Percentiles rank a stretch among this genome's conserved stretches.
phyloP scores from a whole-genome alignment of 2,329 filamentous ascomycete genomes.

The Fusarium sp. region DNA sequence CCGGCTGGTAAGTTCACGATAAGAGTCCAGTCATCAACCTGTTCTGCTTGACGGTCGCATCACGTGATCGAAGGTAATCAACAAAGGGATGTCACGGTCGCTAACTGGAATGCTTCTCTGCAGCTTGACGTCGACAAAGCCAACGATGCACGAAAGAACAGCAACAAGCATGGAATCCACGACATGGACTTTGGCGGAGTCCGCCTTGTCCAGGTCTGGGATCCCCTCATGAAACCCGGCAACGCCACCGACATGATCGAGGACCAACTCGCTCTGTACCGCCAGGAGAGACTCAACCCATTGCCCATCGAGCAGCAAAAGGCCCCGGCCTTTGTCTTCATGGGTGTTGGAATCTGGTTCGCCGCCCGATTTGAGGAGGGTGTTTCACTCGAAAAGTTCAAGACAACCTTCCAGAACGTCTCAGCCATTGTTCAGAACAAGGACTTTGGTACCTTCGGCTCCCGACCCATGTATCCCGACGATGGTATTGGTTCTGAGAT shows the following conservation, averaged over 20 bases:
- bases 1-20: conserved; percentile 41
- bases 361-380: conserved; percentile 34
- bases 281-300: conserved; percentile 26
- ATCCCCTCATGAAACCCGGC: conserved; percentile 68
- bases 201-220: conserved; percentile 64
- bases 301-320: conserved; percentile 34
- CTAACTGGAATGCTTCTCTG: conserved; percentile 8
- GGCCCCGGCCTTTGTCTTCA: conserved; percentile 38
- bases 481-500: conserved; percentile 47
- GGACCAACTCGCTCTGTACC: conserved; percentile 39
- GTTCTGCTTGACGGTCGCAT: neutral
- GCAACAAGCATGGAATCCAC: conserved; percentile 35
- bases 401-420: conserved; percentile 30
- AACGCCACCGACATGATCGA: conserved; percentile 28
- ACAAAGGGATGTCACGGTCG: neutral
- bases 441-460: conserved; percentile 32
- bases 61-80: neutral
- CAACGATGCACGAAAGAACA: conserved; percentile 17
- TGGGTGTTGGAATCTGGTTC: conserved; percentile 46
- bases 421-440: conserved; percentile 32
- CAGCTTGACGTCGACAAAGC: conserved; percentile 40
- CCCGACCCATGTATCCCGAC: conserved; percentile 38
- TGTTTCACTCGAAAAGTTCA: conserved; percentile 31
- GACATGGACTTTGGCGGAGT: conserved; percentile 35
- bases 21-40: neutral